A percentile compares a stretch with the other conserved stretches of the same genome.
Evolutionary conservation across 257 asterid genomes (phyloP).

Genomic region (Phtheirospermum japonicum): DNA sequence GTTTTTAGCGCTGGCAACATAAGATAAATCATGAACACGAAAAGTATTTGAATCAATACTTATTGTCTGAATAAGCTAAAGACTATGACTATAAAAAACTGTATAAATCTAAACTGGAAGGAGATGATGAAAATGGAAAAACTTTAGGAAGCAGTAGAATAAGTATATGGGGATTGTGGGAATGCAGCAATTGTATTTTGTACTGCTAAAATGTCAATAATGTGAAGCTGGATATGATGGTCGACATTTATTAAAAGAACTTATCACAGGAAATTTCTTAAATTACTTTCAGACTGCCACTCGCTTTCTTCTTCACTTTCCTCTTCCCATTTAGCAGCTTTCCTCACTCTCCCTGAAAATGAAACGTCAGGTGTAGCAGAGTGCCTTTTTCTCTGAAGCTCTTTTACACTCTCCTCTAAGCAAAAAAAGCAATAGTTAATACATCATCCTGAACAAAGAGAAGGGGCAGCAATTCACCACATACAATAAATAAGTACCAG

Average conservation of each 20-base stretch:
- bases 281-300: slow-evolving; percentile 81
- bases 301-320: slow-evolving; percentile 81
- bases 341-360: slow-evolving; percentile 76
- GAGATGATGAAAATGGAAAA: background rate
- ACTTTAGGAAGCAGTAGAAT: background rate
- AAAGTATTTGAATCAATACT: slow-evolving; percentile 7
- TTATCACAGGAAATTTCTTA: slow-evolving; percentile 19
- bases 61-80: slow-evolving; percentile 21
- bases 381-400: slow-evolving; percentile 91
- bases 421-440: slow-evolving; percentile 26
- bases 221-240: slow-evolving; percentile 12
- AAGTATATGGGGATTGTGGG: background rate
- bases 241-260: slow-evolving; percentile 15
- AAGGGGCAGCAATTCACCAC: slow-evolving; percentile 26
- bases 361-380: slow-evolving; percentile 76
- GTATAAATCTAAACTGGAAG: slow-evolving; percentile 9
- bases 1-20: background rate
- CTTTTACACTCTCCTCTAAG: slow-evolving; percentile 77
- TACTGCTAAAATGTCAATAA: slow-evolving; percentile 8
- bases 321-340: slow-evolving; percentile 71
- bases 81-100: background rate
- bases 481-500: slow-evolving; percentile 52
- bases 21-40: slow-evolving; percentile 10
- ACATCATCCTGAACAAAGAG: slow-evolving; percentile 25
- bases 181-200: slow-evolving; percentile 5